Conservation (phyloP, 129 eudicot species). For the Lactuca saligna region DNA sequence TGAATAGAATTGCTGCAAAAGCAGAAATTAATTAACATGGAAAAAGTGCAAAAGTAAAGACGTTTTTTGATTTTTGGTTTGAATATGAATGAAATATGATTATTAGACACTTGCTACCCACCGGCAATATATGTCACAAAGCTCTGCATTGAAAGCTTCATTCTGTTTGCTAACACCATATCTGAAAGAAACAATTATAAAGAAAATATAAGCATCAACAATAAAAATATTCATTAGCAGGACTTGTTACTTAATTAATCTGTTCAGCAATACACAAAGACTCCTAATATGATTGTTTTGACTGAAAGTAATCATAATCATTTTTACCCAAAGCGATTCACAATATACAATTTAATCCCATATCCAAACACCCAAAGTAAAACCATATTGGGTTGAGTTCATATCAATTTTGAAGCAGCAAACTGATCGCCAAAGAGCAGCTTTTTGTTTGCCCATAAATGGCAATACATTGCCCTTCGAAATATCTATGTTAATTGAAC, state of each 20-base stretch:
- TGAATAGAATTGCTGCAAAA: background rate
- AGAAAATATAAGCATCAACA: conserved; percentile 16
- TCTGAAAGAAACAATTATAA: conserved; percentile 43
- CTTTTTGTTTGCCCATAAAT: conserved; percentile 1
- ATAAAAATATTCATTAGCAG: background rate
- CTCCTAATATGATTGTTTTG: too few relatives aligned
- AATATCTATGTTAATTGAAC: background rate
- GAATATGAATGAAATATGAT: background rate
- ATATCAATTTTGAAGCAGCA: conserved; percentile 8
- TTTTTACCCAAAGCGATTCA: background rate
- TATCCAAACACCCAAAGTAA: background rate
- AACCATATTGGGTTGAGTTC: conserved; percentile 9
- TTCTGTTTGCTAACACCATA: conserved; percentile 93
- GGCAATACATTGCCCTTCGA: background rate
- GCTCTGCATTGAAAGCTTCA: conserved; percentile 86
- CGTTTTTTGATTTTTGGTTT: background rate
- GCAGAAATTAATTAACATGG: background rate
- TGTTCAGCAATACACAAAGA: background rate
- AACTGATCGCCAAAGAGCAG: background rate
- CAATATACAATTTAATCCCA: background rate
- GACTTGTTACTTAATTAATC: background rate
- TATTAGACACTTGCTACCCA: conserved; percentile 31
- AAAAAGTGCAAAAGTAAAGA: background rate
- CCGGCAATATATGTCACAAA: conserved; percentile 84
- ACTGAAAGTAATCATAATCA: background rate